Base-by-base conservation (phyloP, 2,329 filamentous ascomycete genomes). In the Elsinoe ampelina region DNA sequence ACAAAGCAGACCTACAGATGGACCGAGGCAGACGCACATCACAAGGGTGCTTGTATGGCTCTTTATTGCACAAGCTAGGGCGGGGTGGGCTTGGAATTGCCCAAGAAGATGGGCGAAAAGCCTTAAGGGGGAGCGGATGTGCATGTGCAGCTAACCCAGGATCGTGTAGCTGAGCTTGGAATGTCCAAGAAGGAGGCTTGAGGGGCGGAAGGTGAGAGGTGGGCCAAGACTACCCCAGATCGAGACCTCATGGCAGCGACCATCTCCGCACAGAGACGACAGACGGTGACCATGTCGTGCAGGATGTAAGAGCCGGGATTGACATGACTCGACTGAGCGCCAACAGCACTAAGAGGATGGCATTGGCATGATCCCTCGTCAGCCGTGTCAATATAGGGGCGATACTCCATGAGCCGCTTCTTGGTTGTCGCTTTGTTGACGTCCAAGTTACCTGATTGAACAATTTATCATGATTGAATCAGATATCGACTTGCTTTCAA, bases 211-310 rank as follows among this genome's bases (percentile, higher is more conserved):
- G 19, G 17, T 50, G 45, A 50, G 26, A 50, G 32, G 30, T 36
- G 26, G 45, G 45, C 45, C 45, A 50, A 50, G 45, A 50, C 12
- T 50, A 15, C 45, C 26, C 45, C 45, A 50, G 45, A 50, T 35
- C 13, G 10, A 36, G 32, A 30, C 45, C 45, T 50, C 45, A 30
- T 50, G 45, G 45, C 45, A 50, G 45, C 45, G 45, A 50, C 17
- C 45, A 34, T 50, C 45, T 50, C 32, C 45, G 45, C 45, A 20
- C 26, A 13, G 17, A 34, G 34, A 20, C 45, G 22, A 30, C 45
- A 30, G 34, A 41, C 3, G 17, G 38, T 41, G 38, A n/a, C 38
- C 13, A 41, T 41, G 38, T 41, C 38, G 38, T 41, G 38, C 26
- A 30, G 26, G 26, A 30, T 30, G 4, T 30, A 30, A 30, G 4